These are phyloP conservation scores for Eucalyptus brandiana DNA, from an alignment of 345 rosid genomes.

Conservation along the genomic window DNA sequence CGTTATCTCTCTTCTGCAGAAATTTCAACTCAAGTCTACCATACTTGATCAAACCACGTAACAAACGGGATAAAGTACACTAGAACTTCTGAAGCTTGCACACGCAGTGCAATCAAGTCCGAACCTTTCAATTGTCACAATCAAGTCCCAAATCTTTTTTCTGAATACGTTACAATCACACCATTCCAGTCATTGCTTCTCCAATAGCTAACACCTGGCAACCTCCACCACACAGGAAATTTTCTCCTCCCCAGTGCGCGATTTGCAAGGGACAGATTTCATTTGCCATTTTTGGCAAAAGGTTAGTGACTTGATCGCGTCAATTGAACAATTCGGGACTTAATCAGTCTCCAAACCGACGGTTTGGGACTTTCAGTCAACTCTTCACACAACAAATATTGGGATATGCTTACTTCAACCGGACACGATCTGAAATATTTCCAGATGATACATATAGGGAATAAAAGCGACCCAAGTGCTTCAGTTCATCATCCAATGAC, in stretches of 20 bases:
- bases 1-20: background rate
- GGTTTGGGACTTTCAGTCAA: background rate
- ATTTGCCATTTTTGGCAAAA: background rate
- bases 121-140: background rate
- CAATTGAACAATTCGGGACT: background rate
- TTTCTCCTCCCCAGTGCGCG: background rate
- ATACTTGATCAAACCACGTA: background rate
- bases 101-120: background rate
- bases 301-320: background rate
- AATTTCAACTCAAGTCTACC: background rate
- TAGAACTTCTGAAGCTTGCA: background rate
- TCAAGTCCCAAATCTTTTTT: background rate
- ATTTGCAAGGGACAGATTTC: background rate
- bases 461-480: background rate
- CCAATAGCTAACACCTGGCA: background rate
- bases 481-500: background rate
- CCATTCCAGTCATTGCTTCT: background rate
- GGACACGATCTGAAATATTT: background rate
- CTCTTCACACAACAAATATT: background rate
- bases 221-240: background rate
- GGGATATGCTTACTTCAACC: background rate
- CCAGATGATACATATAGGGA: background rate
- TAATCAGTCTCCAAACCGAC: background rate
- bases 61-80: background rate
- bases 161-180: background rate